Conservation (phyloP, 352 stramenopile species). For the Globisporangium okanoganense region DNA sequence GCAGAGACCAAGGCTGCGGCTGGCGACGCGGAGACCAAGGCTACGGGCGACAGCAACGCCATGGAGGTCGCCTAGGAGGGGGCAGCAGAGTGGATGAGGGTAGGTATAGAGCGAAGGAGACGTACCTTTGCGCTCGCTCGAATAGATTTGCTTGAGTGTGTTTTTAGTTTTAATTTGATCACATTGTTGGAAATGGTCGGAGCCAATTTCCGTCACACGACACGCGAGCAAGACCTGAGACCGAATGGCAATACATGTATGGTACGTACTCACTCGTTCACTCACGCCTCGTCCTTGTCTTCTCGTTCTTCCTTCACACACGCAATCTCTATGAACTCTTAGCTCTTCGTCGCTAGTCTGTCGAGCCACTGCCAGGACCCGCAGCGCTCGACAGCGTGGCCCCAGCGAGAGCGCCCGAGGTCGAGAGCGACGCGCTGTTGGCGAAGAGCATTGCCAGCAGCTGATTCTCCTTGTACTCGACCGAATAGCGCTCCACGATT, state of each 20-base stretch:
- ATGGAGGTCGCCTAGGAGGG: conserved; percentile 7
- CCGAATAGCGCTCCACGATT: conserved; percentile 82
- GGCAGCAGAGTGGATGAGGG: neutral
- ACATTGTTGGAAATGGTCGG: neutral
- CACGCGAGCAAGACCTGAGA: neutral
- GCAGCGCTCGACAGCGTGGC: neutral
- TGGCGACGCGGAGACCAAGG: neutral
- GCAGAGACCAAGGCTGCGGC: neutral
- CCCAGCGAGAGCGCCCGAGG: neutral
- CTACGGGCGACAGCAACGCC: conserved; percentile 1
- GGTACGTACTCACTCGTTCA: neutral
- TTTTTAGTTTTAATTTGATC: neutral
- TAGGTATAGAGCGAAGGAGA: neutral
- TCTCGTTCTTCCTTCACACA: neutral
- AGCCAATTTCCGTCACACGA: neutral
- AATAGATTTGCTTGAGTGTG: conserved; percentile 4
- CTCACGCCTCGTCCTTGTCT: neutral
- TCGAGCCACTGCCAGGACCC: neutral
- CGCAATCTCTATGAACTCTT: neutral
- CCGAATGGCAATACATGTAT: neutral
- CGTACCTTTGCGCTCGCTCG: neutral
- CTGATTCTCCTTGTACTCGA: conserved; percentile 85
- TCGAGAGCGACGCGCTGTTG: conserved; percentile 11
- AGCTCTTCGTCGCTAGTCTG: neutral
- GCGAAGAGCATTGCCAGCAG: conserved; percentile 76